These are phyloP conservation scores for Fusarium nelsonii DNA, from an alignment of 2,329 filamentous ascomycete species.

Conservation along the genomic window DNA sequence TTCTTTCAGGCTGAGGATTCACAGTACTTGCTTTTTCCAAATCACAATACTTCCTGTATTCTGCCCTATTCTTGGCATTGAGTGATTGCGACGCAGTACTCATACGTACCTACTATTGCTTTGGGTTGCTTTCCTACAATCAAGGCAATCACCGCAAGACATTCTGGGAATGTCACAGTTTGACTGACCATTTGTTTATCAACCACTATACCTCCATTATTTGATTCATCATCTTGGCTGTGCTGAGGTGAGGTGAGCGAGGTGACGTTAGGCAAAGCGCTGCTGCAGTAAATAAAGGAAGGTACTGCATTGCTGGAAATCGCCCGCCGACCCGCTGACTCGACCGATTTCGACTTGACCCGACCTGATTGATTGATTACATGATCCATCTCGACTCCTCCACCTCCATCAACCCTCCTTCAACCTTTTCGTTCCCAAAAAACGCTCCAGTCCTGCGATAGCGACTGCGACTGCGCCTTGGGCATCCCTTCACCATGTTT, in stretches of 20 bases:
- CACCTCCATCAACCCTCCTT: slow-evolving; percentile 35
- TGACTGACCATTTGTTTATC: slow-evolving; percentile 3
- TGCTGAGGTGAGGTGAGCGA: slow-evolving; percentile 13
- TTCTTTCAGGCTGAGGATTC: slow-evolving; percentile 6
- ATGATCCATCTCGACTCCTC: slow-evolving; percentile 46
- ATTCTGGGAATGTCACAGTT: slow-evolving; percentile 37
- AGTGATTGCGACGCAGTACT: slow-evolving; percentile 29
- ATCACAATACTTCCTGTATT: slow-evolving; percentile 5
- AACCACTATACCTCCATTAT: slow-evolving; percentile 5
- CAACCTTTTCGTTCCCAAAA: slow-evolving; percentile 32
- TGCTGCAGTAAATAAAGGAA: slow-evolving; percentile 4
- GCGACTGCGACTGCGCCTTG: slow-evolving; percentile 51
- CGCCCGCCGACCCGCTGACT: slow-evolving; percentile 33
- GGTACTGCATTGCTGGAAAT: slow-evolving; percentile 18
- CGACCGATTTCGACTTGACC: slow-evolving; percentile 37
- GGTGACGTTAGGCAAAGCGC: neutral
- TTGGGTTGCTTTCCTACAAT: slow-evolving; percentile 15
- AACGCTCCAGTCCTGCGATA: slow-evolving; percentile 50
- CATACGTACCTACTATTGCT: neutral
- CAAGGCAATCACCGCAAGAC: slow-evolving; percentile 22
- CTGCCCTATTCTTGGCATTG: neutral
- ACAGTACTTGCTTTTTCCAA: slow-evolving; percentile 9
- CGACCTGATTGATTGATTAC: slow-evolving; percentile 45
- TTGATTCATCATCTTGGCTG: neutral
- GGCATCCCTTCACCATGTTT: slow-evolving; percentile 81